phyloP scores from a whole-genome alignment of 768 basidiomycete species.

The Macrolepiota albuminosa region DNA sequence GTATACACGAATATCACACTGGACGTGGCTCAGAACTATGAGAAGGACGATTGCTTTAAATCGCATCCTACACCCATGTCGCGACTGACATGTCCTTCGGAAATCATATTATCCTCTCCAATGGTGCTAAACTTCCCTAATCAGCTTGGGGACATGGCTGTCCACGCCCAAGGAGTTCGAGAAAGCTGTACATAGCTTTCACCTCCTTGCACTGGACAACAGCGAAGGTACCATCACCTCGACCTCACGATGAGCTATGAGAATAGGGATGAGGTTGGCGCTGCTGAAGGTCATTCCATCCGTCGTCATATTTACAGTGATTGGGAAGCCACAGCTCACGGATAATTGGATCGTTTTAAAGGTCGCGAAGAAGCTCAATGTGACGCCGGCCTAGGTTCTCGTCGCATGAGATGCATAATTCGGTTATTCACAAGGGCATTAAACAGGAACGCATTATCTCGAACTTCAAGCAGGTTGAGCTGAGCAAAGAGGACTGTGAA shows the following conservation, averaged over 20 bases:
- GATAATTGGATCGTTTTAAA: conserved; percentile 58
- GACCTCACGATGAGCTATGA: conserved; percentile 78
- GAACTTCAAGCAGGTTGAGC: conserved; percentile 73
- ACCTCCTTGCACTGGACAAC: background rate
- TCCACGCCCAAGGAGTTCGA: conserved; percentile 74
- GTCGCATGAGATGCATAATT: conserved; percentile 75
- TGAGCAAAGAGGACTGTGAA: conserved; percentile 65
- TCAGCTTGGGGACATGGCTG: conserved; percentile 83
- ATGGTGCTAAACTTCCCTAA: conserved; percentile 59
- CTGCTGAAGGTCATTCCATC: conserved; percentile 72
- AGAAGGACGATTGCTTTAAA: background rate
- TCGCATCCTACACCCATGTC: background rate
- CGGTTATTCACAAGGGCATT: conserved; percentile 83
- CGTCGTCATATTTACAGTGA: conserved; percentile 50
- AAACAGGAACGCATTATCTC: conserved; percentile 64
- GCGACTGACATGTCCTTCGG: conserved; percentile 15
- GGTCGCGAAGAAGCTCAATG: conserved; percentile 58
- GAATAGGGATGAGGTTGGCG: conserved; percentile 77
- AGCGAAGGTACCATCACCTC: conserved; percentile 71
- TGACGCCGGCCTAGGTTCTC: conserved; percentile 76
- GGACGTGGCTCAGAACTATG: conserved; percentile 3
- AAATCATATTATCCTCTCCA: conserved; percentile 36
- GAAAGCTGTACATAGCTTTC: conserved; percentile 45
- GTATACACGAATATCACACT: background rate
- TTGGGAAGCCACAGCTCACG: conserved; percentile 60